These are phyloP conservation scores for Chionographis japonica DNA, from an alignment of 106 monocot genomes.

Conservation along the genomic window DNA sequence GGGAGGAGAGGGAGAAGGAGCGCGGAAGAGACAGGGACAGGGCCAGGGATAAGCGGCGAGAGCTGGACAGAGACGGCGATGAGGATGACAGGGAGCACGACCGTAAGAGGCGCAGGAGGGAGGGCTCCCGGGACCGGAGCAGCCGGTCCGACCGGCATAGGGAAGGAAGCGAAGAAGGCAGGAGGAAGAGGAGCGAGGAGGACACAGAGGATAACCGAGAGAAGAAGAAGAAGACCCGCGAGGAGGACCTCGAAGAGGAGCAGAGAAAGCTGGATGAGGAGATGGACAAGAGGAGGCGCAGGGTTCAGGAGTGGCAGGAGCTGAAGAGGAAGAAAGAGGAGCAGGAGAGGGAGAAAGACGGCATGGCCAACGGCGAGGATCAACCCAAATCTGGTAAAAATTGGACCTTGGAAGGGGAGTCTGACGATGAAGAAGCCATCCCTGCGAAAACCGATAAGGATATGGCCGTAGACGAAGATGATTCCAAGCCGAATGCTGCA, in stretches of 20 bases:
- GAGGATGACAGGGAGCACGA: slow-evolving; percentile 43
- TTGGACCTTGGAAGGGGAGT: slow-evolving; percentile 96
- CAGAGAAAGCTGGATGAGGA: slow-evolving; percentile 84
- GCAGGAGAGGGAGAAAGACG: slow-evolving; percentile 33
- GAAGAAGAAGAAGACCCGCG: slow-evolving; percentile 27
- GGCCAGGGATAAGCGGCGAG: slow-evolving; percentile 24
- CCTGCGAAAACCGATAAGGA: slow-evolving; percentile 24
- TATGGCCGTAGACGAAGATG: slow-evolving; percentile 30
- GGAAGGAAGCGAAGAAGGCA: slow-evolving; percentile 32
- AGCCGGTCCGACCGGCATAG: slow-evolving; percentile 25
- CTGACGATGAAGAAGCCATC: slow-evolving; percentile 74
- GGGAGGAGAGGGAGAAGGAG: slow-evolving; percentile 11
- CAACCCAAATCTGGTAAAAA: slow-evolving; percentile 50
- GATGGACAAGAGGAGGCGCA: slow-evolving; percentile 80
- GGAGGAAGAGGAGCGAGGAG: slow-evolving; percentile 16
- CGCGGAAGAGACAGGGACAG: slow-evolving; percentile 19
- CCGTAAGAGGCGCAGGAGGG: slow-evolving; percentile 42
- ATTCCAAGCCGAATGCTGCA: slow-evolving; percentile 1
- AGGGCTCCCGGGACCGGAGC: slow-evolving; percentile 30
- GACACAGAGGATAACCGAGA: slow-evolving; percentile 26
- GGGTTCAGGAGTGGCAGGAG: slow-evolving; percentile 92
- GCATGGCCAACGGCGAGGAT: slow-evolving; percentile 22
- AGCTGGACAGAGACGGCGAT: slow-evolving; percentile 8
- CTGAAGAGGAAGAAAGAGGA: slow-evolving; percentile 64
- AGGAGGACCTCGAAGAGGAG: slow-evolving; percentile 80